Conservation (phyloP, 2,329 filamentous ascomycete genomes). For the Dactylellina parvicollis region DNA sequence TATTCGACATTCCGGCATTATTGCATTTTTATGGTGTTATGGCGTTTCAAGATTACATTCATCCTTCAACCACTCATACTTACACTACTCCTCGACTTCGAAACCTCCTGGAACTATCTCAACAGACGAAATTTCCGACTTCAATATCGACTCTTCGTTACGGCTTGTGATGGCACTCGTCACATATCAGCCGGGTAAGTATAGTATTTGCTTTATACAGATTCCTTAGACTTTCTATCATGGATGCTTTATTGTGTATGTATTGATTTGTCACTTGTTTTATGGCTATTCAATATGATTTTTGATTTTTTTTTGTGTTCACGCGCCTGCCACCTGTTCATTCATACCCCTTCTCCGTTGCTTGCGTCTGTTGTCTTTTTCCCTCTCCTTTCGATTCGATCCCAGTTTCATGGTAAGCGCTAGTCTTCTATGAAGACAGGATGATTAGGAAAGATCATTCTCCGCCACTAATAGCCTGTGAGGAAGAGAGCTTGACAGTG, state of each 20-base stretch:
- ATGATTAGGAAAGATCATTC: constrained; percentile 10
- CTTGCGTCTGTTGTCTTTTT: neutral
- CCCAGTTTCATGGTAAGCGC: constrained; percentile 33
- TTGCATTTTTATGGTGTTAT: constrained; percentile 36
- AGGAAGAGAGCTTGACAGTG: constrained; percentile 31
- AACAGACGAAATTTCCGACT: neutral
- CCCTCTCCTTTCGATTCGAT: constrained; percentile 5
- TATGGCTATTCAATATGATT: neutral
- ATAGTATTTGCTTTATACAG: constrained; percentile 21
- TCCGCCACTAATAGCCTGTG: neutral
- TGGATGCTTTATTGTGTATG: neutral
- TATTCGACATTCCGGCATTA: constrained; percentile 15
- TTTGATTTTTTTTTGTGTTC: neutral
- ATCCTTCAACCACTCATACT: neutral
- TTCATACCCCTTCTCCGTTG: neutral
- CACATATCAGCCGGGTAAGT: constrained; percentile 37
- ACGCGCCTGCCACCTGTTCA: neutral
- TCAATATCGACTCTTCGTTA: neutral
- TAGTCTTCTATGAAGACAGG: constrained; percentile 14
- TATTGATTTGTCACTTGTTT: neutral
- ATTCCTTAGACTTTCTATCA: neutral
- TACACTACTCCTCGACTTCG: neutral
- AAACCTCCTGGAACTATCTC: neutral
- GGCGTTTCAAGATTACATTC: constrained; percentile 16
- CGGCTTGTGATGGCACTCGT: neutral